Conservation (phyloP, 345 rosid genomes). For the Camelina sativa region DNA sequence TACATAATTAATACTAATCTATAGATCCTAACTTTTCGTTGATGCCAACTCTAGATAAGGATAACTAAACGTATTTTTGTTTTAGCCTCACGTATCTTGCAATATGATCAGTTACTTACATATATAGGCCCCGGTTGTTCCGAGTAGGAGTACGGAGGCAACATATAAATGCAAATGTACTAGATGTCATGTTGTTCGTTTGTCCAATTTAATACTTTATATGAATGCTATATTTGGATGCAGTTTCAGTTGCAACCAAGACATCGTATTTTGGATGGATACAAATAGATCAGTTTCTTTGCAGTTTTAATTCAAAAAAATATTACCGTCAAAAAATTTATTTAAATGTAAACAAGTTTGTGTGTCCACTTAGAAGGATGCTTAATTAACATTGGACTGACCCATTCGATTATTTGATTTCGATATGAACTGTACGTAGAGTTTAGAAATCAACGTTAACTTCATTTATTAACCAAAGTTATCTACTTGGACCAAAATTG, state of each 20-base stretch:
- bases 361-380: not conserved
- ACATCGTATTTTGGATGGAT: not conserved
- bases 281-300: not conserved
- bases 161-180: constrained; percentile 14
- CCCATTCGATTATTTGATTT: no score
- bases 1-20: constrained; percentile 11
- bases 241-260: not conserved
- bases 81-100: not conserved
- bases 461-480: no score
- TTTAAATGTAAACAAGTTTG: not conserved
- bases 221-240: not conserved
- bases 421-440: no score
- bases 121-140: not conserved
- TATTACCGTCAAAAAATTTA: not conserved
- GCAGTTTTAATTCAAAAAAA: not conserved
- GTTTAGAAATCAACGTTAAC: no score
- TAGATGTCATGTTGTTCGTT: not conserved
- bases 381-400: no score
- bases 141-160: not conserved
- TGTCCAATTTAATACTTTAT: not conserved
- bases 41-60: constrained; percentile 20
- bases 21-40: constrained; percentile 25
- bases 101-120: not conserved
- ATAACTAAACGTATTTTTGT: not conserved
- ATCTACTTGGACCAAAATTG: no score